Evolutionary conservation across 2,329 filamentous ascomycete genomes (phyloP).

Genomic region (Aureobasidium sp.): DNA sequence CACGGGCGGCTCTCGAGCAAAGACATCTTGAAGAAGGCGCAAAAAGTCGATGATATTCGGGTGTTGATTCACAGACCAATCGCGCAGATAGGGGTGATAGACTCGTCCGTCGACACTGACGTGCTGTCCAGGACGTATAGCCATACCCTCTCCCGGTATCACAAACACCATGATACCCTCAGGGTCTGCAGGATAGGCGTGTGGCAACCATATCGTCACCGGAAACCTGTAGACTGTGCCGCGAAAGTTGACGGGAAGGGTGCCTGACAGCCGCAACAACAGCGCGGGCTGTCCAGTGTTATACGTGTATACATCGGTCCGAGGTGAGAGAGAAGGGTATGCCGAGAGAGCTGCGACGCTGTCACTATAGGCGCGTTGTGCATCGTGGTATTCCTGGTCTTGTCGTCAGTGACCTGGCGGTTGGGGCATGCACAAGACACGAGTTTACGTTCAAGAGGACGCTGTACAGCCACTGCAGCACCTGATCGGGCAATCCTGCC

Average conservation of each 20-base stretch:
- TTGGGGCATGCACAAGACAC: not conserved
- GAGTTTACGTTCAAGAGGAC: constrained; percentile 43
- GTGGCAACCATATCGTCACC: constrained; percentile 85
- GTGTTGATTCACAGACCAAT: constrained; percentile 85
- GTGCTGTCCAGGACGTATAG: constrained; percentile 85
- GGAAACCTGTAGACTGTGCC: constrained; percentile 87
- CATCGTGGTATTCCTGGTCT: constrained; percentile 79
- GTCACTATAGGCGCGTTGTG: constrained; percentile 87
- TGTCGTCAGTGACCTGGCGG: constrained; percentile 20
- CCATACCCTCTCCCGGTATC: constrained; percentile 78
- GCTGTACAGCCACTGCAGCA: constrained; percentile 92
- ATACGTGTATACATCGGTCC: constrained; percentile 93
- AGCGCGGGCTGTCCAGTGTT: constrained; percentile 80
- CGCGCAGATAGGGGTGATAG: constrained; percentile 90
- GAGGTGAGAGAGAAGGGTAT: constrained; percentile 70
- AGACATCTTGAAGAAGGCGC: constrained; percentile 72
- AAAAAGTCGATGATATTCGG: constrained; percentile 78
- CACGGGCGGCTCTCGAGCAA: constrained; percentile 90
- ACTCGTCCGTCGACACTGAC: constrained; percentile 87
- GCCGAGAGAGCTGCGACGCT: constrained; percentile 72
- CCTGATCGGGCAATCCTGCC: constrained; percentile 72
- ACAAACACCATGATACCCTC: constrained; percentile 84
- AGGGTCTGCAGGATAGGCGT: constrained; percentile 74
- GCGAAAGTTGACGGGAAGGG: constrained; percentile 82
- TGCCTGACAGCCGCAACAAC: constrained; percentile 77